These are phyloP conservation scores for Phaffia australis DNA, from an alignment of 768 basidiomycete genomes.

Conservation along the genomic window DNA sequence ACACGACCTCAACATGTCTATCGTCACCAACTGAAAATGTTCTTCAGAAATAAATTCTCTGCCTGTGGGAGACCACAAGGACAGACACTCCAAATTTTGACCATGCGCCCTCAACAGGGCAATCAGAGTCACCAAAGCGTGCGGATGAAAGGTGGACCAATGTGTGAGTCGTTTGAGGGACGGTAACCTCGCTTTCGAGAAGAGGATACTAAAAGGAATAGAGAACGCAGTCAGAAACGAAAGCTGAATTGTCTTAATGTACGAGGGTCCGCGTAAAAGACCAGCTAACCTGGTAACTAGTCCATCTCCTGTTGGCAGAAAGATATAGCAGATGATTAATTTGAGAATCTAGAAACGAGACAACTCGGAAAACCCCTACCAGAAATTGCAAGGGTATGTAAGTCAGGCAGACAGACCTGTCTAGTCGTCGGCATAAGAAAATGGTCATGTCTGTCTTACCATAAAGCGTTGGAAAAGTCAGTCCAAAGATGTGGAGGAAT, in stretches of 20 bases:
- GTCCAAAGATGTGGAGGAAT: not conserved
- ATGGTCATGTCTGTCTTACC: not conserved
- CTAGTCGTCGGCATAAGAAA: not conserved
- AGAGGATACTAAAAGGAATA: not conserved
- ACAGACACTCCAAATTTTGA: conserved; percentile 2
- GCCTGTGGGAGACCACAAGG: conserved; percentile 10
- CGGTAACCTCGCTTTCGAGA: conserved; percentile 4
- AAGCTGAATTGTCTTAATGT: no score
- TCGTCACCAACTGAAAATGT: not conserved
- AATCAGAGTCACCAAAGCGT: conserved; percentile 3
- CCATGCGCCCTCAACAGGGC: conserved; percentile 9
- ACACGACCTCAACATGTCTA: not conserved
- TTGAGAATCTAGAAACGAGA: not conserved
- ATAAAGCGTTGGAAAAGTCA: not conserved
- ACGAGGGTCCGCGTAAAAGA: not conserved
- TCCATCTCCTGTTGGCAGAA: not conserved
- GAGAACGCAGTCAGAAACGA: no score
- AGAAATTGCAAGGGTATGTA: conserved; percentile 20
- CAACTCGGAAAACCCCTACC: conserved; percentile 1
- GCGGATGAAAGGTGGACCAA: conserved; percentile 6
- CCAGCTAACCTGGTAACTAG: not conserved
- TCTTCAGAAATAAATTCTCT: not conserved
- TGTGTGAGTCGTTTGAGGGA: conserved; percentile 16
- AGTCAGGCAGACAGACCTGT: conserved; percentile 12
- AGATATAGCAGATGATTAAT: not conserved